A percentile compares a stretch with the other conserved stretches of the same genome.
These are phyloP conservation scores for Saccharomycopsis sp. DNA, from an alignment of 805 yeast species.

Conservation along the genomic window DNA sequence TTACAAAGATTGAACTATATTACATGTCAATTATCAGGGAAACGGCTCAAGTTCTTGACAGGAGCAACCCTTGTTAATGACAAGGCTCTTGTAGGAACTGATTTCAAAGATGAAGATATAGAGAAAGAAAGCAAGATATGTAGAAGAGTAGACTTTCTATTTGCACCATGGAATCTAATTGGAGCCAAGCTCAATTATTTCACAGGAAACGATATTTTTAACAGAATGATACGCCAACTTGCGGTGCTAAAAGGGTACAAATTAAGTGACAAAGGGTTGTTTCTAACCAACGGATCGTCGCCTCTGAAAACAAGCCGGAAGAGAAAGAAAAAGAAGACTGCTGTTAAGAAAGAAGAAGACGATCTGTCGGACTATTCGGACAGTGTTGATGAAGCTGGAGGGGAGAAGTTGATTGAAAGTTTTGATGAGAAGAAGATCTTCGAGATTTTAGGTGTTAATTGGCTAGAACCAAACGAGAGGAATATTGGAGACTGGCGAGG, in stretches of 20 bases:
- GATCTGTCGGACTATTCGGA: conserved; percentile 5
- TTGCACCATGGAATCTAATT: conserved; percentile 37
- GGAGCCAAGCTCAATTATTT: conserved; percentile 48
- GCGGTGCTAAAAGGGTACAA: conserved; percentile 35
- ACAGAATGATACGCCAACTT: conserved; percentile 38
- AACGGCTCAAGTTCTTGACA: conserved; percentile 7
- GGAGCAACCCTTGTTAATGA: conserved; percentile 13
- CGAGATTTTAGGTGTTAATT: conserved; percentile 35
- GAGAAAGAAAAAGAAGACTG: background rate
- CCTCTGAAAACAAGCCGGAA: background rate
- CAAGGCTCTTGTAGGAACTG: background rate
- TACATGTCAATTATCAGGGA: conserved; percentile 23
- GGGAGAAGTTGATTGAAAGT: conserved; percentile 33
- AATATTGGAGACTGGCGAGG: conserved; percentile 24
- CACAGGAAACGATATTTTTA: conserved; percentile 49
- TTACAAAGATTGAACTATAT: conserved; percentile 28
- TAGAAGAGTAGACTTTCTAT: conserved; percentile 48
- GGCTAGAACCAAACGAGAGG: conserved; percentile 27
- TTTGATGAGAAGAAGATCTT: conserved; percentile 41
- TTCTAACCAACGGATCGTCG: conserved; percentile 11
- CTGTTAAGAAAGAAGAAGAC: conserved; percentile 8
- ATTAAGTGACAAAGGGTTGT: conserved; percentile 42
- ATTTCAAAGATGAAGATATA: conserved; percentile 26
- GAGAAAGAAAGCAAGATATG: conserved; percentile 32
- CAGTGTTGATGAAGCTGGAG: conserved; percentile 5